These are phyloP conservation scores for Entonaema liquescens DNA, from an alignment of 495 filamentous ascomycete species.

Conservation along the genomic window DNA sequence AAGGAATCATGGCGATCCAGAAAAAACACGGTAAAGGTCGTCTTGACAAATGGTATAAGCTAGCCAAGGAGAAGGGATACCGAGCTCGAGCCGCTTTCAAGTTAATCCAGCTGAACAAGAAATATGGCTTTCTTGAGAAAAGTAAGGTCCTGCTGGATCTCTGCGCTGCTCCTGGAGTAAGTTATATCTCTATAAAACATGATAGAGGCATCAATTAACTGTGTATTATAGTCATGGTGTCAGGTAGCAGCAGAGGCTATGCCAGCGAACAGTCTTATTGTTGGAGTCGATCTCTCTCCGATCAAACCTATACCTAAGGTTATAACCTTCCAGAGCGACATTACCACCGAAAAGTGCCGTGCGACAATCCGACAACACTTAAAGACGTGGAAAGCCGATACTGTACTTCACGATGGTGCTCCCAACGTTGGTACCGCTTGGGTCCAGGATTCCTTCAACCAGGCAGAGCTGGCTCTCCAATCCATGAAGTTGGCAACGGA, in stretches of 20 bases:
- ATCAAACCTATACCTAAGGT: constrained; percentile 95
- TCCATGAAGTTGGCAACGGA: constrained; percentile 93
- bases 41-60: constrained; percentile 91
- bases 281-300: constrained; percentile 93
- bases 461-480: constrained; percentile 93
- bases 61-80: constrained; percentile 99
- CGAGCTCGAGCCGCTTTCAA: constrained; percentile 97
- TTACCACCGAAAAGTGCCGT: constrained; percentile 95
- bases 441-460: constrained; percentile 98
- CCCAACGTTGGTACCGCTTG: constrained; percentile 98
- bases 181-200: constrained; percentile 42
- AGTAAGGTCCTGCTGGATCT: constrained; percentile 96
- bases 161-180: constrained; percentile 92
- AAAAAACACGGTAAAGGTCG: constrained; percentile 99
- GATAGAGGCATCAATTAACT: background rate
- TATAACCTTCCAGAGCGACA: constrained; percentile 97
- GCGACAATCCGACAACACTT: constrained; percentile 89
- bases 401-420: constrained; percentile 96
- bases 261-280: constrained; percentile 87
- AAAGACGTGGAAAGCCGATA: constrained; percentile 97
- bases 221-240: constrained; percentile 79
- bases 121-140: constrained; percentile 96
- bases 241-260: constrained; percentile 97
- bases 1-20: constrained; percentile 89
- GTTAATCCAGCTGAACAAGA: constrained; percentile 97